phyloP scores from a whole-genome alignment of 2,329 filamentous ascomycete species.

The Ophiostoma himal-ulmi region DNA sequence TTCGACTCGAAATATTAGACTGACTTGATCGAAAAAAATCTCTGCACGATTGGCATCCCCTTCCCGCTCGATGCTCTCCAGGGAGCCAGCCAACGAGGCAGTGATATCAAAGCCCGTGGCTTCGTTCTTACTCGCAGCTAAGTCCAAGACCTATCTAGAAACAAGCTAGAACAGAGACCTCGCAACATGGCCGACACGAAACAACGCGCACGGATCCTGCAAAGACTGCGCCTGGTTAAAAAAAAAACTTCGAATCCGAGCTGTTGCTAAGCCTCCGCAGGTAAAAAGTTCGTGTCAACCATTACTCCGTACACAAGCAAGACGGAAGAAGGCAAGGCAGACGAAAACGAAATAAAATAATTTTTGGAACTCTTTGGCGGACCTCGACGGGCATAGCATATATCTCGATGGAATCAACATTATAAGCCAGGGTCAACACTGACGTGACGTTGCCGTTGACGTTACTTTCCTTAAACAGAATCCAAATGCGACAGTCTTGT shows the following conservation, averaged over 20 bases:
- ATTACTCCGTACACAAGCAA: too few relatives aligned
- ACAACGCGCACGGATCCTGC: constrained; percentile 8
- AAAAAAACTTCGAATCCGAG: background rate
- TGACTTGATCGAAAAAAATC: background rate
- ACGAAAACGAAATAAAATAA: background rate
- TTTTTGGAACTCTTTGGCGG: background rate
- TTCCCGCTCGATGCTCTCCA: too few relatives aligned
- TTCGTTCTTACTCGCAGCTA: background rate
- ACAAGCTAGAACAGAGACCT: background rate
- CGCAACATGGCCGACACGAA: background rate
- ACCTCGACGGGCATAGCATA: background rate
- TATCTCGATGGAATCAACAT: background rate
- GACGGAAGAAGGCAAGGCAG: background rate
- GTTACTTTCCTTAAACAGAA: background rate
- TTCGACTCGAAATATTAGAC: background rate
- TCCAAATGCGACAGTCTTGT: background rate
- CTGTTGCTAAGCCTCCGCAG: background rate
- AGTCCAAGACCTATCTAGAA: background rate
- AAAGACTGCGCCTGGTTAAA: background rate
- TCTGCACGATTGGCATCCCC: background rate
- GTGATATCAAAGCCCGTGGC: background rate
- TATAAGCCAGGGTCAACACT: background rate
- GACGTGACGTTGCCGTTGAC: background rate
- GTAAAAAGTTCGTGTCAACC: too few relatives aligned
- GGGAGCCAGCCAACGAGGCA: background rate